Base-by-base conservation (phyloP, 2,329 filamentous ascomycete species). In the Alternaria postmessia region DNA sequence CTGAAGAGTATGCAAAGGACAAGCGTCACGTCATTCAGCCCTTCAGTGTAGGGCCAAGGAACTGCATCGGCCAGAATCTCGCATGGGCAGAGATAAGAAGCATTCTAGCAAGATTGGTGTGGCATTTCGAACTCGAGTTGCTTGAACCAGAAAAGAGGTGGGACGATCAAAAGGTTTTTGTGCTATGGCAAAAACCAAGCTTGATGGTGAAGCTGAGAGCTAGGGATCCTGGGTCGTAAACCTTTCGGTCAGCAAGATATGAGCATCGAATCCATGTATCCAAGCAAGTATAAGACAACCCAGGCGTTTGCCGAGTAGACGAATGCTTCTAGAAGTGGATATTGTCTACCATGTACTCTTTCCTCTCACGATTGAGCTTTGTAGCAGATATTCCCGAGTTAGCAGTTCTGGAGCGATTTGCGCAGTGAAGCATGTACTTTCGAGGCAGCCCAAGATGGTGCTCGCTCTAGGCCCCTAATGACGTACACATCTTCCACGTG, bases 111-210 rank as follows among this genome's bases (percentile, higher is more conserved):
- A 72, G 73, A n/a, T 28, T 78, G 4, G 38, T 79, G 18, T 79
- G 68, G 67, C 55, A 75, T 51, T 80, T 77, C 47, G 78, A 80
- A 24, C 41, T 80, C 4, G 63, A 74, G 38, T 62, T 79, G 1
- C 54, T 57, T 7, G 51, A 63, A 11, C 67, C 72, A 47, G 57
- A 55, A 14, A 18, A 41, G 5, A 51, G 63, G 16, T 69, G 63
- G 69, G 51, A 60, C 3, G 44, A 71, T 4, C 77, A 79, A 57
- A 70, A 70, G 39, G 67, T 69, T 3, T 78, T 71, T 32, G 60
- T 70, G 3, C 54, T 78, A 30, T 80, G 78, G 78, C 62, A 48
- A 48, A 63, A 63, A 47, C 30, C 46, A 26, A 26, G 39, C 7
- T 46, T 80, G 44, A 70, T 66, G 64, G 67, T 72, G 12, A 64